Percentiles rank a stretch among this genome's conserved stretches.
Conservation (phyloP, 805 yeast species). For the Yarrowia bubula region DNA sequence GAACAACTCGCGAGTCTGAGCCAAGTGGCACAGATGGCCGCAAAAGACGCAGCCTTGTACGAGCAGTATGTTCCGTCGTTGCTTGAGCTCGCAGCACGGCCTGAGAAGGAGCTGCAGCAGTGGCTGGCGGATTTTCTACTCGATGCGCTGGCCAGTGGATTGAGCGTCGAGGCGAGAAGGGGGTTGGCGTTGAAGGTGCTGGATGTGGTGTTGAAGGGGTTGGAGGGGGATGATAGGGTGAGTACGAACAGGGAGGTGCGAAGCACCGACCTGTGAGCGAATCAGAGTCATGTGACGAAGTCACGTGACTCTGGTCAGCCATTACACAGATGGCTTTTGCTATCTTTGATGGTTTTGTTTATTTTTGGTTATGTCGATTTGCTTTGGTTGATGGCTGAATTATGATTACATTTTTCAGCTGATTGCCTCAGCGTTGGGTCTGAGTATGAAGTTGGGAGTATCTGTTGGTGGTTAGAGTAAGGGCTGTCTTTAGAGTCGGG, state of each 20-base stretch:
- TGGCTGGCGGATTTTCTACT: constrained; percentile 10
- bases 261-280: no score
- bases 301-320: no score
- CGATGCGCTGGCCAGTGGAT: neutral
- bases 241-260: neutral
- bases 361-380: no score
- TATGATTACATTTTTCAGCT: no score
- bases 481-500: no score
- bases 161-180: neutral
- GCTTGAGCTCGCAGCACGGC: neutral
- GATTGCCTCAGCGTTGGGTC: no score
- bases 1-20: constrained; percentile 1
- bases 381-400: no score
- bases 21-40: constrained; percentile 16
- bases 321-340: no score
- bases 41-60: neutral
- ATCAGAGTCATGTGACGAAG: neutral
- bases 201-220: neutral
- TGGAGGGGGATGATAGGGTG: neutral
- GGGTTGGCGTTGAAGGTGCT: constrained; percentile 6
- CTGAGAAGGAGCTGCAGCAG: neutral
- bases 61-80: constrained; percentile 16
- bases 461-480: no score
- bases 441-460: no score
- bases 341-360: no score